Base-by-base conservation (phyloP, 768 basidiomycete species). In the Ramaria sp. region DNA sequence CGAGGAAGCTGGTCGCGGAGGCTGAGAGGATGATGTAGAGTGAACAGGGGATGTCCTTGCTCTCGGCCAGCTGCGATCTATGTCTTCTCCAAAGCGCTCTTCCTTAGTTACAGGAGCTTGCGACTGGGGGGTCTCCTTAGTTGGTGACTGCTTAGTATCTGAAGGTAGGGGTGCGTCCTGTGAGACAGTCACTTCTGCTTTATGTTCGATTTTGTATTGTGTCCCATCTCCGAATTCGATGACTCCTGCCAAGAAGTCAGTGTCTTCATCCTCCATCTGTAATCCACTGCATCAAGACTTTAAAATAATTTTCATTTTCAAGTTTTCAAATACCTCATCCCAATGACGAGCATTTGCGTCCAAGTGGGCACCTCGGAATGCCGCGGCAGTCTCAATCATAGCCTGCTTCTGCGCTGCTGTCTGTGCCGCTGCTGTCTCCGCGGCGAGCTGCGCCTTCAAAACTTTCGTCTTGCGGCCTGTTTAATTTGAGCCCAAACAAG, bases 141-240 rank as follows among this genome's bases (percentile, higher is more conserved):
- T n/a, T 47, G 34, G 22, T 42, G 44, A 8, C 36, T 32, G n/a
- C 66, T 63, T 47, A 58, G 56, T 16, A 54, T 56, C 5, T 38
- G 57, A 55, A 58, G 56, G 20, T 52, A 3, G 51, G 25, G 3
- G 48, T 32, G 45, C 51, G 6, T 36, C 38, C 1, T 50, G 18
- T 22, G 56, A 56, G 18, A 37, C 36, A 48, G 48, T 42, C n/a
- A 36, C 36, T 55, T 59, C 61, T 34, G 36, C 24, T n/a, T 45
- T 43, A 30, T 78, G 68, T 61, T 84, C 81, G 53, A 95, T 78
- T 58, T 84, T 89, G 71, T 96, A 95, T 66, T 90, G 88, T 45
- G 85, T 80, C 10, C 94, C 94, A 64, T 99, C 96, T 3, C 82
- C 94, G 64, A 99, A 99, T 65, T 99, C 94, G 61, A 99, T 88